Conservation (phyloP, 306 rosid species). For the Acacia confusa region DNA sequence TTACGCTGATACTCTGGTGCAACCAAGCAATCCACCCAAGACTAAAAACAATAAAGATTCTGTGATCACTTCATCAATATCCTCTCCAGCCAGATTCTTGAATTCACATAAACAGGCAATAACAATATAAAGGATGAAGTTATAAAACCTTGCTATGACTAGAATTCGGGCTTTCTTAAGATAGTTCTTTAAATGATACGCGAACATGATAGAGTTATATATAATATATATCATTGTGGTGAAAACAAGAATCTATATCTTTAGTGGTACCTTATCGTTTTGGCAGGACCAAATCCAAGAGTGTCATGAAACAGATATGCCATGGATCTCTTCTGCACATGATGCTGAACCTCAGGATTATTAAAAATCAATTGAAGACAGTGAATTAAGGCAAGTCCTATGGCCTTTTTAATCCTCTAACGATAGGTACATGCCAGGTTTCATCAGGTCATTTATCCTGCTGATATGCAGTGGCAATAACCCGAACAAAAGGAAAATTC, state of each 20-base stretch:
- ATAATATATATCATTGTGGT: not conserved
- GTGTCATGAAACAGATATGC: conserved; percentile 67
- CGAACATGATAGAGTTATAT: not conserved
- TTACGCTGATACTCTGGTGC: not conserved
- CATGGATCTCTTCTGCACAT: conserved; percentile 62
- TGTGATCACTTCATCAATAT: not conserved
- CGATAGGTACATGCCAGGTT: not conserved
- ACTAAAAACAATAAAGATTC: not conserved
- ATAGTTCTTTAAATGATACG: not conserved
- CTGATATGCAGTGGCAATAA: no score
- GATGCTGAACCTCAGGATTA: conserved; percentile 58
- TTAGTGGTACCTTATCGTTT: conserved; percentile 72
- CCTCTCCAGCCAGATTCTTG: not conserved
- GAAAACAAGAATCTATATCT: not conserved
- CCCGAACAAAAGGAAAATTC: not conserved
- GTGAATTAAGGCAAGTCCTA: no score
- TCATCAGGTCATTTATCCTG: no score
- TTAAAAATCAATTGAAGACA: conserved; percentile 77
- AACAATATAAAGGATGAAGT: not conserved
- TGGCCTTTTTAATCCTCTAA: conserved; percentile 55
- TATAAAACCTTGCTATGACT: not conserved
- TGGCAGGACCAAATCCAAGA: conserved; percentile 89
- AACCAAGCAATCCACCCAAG: not conserved
- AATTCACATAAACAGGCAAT: not conserved
- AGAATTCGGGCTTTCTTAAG: not conserved